These are phyloP conservation scores for Ophiosphaerella narmari DNA, from an alignment of 2,329 filamentous ascomycete species.

Conservation along the genomic window DNA sequence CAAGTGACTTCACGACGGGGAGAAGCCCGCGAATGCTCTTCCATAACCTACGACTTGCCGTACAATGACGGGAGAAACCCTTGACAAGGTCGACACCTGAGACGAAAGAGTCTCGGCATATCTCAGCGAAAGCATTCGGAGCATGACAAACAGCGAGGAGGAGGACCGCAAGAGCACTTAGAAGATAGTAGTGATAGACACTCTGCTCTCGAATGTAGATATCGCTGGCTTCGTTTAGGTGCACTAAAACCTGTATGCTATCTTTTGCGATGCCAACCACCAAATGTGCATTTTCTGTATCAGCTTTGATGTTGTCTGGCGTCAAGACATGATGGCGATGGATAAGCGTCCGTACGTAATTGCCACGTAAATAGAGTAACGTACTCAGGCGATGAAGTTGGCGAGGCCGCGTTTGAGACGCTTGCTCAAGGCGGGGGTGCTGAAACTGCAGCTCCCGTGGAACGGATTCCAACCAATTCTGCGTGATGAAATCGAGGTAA, in stretches of 20 bases:
- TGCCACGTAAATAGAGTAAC: constrained; percentile 22
- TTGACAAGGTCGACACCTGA: constrained; percentile 24
- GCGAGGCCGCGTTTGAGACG: constrained; percentile 14
- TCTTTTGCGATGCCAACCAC: constrained; percentile 25
- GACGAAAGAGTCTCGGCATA: constrained; percentile 21
- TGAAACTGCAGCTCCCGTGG: constrained; percentile 21
- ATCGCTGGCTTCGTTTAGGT: constrained; percentile 24
- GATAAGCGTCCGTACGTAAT: constrained; percentile 21
- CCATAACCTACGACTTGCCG: constrained; percentile 24
- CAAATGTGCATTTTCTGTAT: constrained; percentile 13
- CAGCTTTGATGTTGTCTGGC: constrained; percentile 16
- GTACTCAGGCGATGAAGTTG: constrained; percentile 19
- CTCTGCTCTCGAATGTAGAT: constrained; percentile 24
- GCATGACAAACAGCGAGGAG: constrained; percentile 26
- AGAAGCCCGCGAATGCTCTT: constrained; percentile 23
- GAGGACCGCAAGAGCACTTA: constrained; percentile 22
- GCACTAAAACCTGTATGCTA: constrained; percentile 24
- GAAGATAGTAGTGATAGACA: constrained; percentile 24
- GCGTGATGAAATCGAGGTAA: constrained; percentile 24
- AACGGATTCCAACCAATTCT: constrained; percentile 22
- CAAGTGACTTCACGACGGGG: constrained; percentile 19
- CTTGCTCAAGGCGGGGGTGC: constrained; percentile 15
- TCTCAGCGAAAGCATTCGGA: constrained; percentile 19
- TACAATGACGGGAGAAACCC: constrained; percentile 21
- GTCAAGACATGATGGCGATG: constrained; percentile 27